Percentiles rank a stretch among this genome's conserved stretches.
Conservation (phyloP, 1,284 basidiomycete genomes). For the Dichomitus squalens region DNA sequence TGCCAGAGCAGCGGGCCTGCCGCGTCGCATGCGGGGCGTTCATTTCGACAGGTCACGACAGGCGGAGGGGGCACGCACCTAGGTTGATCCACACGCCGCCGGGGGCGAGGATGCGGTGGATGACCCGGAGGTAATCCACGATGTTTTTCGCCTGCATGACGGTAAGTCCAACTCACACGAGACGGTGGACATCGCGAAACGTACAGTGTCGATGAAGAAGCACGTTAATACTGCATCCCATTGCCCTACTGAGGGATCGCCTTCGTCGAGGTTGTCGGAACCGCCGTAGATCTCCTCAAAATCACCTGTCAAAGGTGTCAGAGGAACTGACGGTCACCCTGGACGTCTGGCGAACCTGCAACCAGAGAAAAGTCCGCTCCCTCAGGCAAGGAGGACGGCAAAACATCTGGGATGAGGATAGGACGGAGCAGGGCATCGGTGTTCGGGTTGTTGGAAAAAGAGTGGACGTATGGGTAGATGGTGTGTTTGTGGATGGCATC, state of each 20-base stretch:
- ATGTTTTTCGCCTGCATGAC: slow-evolving; percentile 80
- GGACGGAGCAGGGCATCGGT: slow-evolving; percentile 63
- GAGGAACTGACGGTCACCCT: background rate
- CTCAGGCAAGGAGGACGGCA: slow-evolving; percentile 70
- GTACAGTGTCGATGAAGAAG: slow-evolving; percentile 96
- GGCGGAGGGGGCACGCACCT: slow-evolving; percentile 32
- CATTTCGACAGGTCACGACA: background rate
- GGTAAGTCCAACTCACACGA: no score
- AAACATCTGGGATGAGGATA: slow-evolving; percentile 81
- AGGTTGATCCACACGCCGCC: slow-evolving; percentile 93
- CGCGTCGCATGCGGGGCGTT: slow-evolving; percentile 7
- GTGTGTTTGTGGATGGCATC: slow-evolving; percentile 65
- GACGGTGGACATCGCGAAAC: no score
- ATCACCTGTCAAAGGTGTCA: slow-evolving; percentile 56
- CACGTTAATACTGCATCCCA: slow-evolving; percentile 95
- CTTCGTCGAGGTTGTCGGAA: slow-evolving; percentile 39
- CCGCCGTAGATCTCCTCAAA: slow-evolving; percentile 91
- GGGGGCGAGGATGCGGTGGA: slow-evolving; percentile 77
- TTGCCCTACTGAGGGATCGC: slow-evolving; percentile 68
- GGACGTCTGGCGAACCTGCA: slow-evolving; percentile 53
- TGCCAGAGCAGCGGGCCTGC: slow-evolving; percentile 94
- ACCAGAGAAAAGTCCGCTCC: slow-evolving; percentile 66
- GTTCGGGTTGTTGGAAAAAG: slow-evolving; percentile 81
- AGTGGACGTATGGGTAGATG: slow-evolving; percentile 88
- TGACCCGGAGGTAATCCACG: slow-evolving; percentile 85